Percentiles rank a stretch among this genome's conserved stretches.
phyloP scores from a whole-genome alignment of 495 filamentous ascomycete species.

The Penicillium verhagenii region DNA sequence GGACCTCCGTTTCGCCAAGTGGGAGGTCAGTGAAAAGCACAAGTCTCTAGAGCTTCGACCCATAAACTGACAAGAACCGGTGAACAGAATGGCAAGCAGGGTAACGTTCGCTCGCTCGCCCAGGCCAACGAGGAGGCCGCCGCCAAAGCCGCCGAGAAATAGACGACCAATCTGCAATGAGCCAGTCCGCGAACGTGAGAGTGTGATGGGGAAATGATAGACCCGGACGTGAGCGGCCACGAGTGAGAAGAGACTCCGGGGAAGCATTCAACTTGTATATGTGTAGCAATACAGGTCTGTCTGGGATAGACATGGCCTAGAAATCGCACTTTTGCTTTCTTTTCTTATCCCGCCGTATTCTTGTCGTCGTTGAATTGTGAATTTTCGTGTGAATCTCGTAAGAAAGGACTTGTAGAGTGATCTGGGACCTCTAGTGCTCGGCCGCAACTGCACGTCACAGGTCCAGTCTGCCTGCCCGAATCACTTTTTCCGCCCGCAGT shows the following conservation, averaged over 20 bases:
- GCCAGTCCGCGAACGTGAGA: background rate
- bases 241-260: constrained; percentile 18
- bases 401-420: background rate
- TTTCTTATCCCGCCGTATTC: background rate
- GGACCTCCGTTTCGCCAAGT: constrained; percentile 93
- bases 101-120: constrained; percentile 73
- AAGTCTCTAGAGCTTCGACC: background rate
- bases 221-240: constrained; percentile 15
- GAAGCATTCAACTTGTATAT: constrained; percentile 37
- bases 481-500: constrained; percentile 25
- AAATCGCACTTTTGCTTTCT: constrained; percentile 26
- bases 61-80: constrained; percentile 22
- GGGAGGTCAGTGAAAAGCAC: constrained; percentile 65
- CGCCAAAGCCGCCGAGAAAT: constrained; percentile 45
- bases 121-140: constrained; percentile 67
- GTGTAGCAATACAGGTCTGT: constrained; percentile 45
- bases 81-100: constrained; percentile 90
- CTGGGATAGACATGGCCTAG: constrained; percentile 25
- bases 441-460: constrained; percentile 25
- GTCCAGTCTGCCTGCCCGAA: constrained; percentile 19
- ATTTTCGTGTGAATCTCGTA: constrained; percentile 2
- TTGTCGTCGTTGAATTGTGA: background rate
- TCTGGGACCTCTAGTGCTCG: constrained; percentile 9
- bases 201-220: background rate
- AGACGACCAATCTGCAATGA: constrained; percentile 17